phyloP scores from a whole-genome alignment of 192 early-diverging fungal species.

The Backusella westeae region DNA sequence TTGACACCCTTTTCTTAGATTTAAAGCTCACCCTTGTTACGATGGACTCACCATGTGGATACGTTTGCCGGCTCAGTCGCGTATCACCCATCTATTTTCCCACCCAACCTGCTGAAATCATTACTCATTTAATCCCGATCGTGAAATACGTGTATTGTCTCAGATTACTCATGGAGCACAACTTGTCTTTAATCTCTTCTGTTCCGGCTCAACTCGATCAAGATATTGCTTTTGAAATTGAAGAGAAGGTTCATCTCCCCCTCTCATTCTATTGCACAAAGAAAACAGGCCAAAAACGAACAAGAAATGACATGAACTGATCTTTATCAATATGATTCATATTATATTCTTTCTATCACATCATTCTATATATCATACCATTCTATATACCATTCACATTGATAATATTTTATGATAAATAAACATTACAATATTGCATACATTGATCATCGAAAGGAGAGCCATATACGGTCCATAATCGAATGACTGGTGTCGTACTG shows the following conservation, averaged over 20 bases:
- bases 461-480: not conserved
- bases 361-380: not conserved
- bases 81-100: no score
- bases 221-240: not conserved
- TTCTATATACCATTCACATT: not conserved
- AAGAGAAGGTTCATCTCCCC: not conserved
- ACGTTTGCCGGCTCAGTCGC: not conserved
- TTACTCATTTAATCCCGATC: no score
- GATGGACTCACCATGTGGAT: not conserved
- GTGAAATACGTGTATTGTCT: no score
- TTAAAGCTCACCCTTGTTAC: not conserved
- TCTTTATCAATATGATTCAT: no score
- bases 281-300: not conserved
- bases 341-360: not conserved
- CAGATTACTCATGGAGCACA: no score
- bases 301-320: not conserved
- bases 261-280: not conserved
- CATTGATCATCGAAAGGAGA: not conserved
- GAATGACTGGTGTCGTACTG: not conserved
- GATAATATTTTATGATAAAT: not conserved
- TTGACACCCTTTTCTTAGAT: constrained; percentile 1
- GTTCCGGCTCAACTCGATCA: not conserved
- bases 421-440: not conserved
- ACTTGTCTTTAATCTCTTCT: not conserved
- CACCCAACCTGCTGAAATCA: no score